phyloP scores from a whole-genome alignment of 306 rosid species.

The Cicer yamashitae region DNA sequence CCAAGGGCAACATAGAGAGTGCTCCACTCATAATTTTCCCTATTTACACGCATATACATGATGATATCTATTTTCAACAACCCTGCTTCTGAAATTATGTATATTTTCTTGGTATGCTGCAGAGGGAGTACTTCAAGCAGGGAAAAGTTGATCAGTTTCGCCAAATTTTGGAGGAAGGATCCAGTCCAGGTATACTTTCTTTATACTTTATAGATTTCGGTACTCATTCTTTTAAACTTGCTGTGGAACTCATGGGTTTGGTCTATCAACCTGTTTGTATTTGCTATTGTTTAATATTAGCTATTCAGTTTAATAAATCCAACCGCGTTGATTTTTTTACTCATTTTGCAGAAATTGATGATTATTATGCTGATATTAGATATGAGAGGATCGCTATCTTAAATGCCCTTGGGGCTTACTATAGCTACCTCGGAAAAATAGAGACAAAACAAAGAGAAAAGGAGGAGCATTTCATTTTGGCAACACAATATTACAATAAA shows the following conservation, averaged over 20 bases:
- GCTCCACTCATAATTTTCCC: background rate
- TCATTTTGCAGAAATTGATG: conserved; percentile 85
- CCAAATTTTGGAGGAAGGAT: conserved; percentile 95
- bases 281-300: conserved; percentile 11
- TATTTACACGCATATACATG: background rate
- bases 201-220: conserved; percentile 31
- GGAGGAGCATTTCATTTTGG: conserved; percentile 96
- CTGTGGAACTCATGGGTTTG: conserved; percentile 30
- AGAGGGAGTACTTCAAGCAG: conserved; percentile 98
- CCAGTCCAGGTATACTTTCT: conserved; percentile 78
- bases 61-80: background rate
- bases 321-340: conserved; percentile 16
- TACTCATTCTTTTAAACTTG: background rate
- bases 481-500: conserved; percentile 96
- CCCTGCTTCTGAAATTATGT: background rate
- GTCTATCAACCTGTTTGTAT: conserved; percentile 29
- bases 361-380: conserved; percentile 94
- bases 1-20: background rate
- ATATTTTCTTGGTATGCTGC: conserved; percentile 41
- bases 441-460: conserved; percentile 98
- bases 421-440: conserved; percentile 93
- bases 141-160: conserved; percentile 91
- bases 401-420: conserved; percentile 95
- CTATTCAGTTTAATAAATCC: conserved; percentile 18
- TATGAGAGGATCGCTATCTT: conserved; percentile 98